Base-by-base conservation (phyloP, 371 early-diverging fungal species). In the Mucor racemosus region DNA sequence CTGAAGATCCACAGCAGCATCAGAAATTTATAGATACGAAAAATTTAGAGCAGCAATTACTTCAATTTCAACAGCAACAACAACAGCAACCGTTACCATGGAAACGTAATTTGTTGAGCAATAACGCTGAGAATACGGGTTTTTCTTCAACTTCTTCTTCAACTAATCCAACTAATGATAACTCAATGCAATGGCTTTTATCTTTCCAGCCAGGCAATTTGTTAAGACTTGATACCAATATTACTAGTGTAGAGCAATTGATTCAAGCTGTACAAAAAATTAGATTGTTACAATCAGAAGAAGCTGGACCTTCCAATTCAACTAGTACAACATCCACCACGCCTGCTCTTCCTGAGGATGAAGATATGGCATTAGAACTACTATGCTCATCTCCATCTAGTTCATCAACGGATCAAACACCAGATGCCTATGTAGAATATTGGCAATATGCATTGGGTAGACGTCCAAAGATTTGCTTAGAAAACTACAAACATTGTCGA, bases 241-340 rank as follows among this genome's bases (percentile, higher is more conserved):
- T 79, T 35, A 79, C 76, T 1, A 74, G 69, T 34, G 65, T 79
- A 3, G 79, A 79, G 19, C 74, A 79, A 39, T 62, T 79, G 8
- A 76, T 79, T 35, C 67, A 76, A 34, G 79, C 79, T 7, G 74
- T 75, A 7, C 71, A 76, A 35, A 73, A 74, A 33, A 75, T 78
- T 39, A 64, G 67, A 7, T n/a, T 67, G 7, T 17, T 78, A 9
- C 61, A 71, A 56, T 33, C 64, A 39, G 65, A 59, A 26, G 53
- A 60, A 35, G 19, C 36, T 36, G 9, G 26, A 13, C 50, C 50
- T 21, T 26, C 26, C 10, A 50, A 26, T 50, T 50, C 50, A 26
- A 50, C 50, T 19, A 50, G 50, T 9, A 17, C 53, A 38, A n/a
- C 42, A 35, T 13, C 19, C 8, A 26, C 55, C 1, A 17, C 46